A percentile compares a stretch with the other conserved stretches of the same genome.
phyloP scores from a whole-genome alignment of 495 filamentous ascomycete species.

The Aspergillus bertholletiae region DNA sequence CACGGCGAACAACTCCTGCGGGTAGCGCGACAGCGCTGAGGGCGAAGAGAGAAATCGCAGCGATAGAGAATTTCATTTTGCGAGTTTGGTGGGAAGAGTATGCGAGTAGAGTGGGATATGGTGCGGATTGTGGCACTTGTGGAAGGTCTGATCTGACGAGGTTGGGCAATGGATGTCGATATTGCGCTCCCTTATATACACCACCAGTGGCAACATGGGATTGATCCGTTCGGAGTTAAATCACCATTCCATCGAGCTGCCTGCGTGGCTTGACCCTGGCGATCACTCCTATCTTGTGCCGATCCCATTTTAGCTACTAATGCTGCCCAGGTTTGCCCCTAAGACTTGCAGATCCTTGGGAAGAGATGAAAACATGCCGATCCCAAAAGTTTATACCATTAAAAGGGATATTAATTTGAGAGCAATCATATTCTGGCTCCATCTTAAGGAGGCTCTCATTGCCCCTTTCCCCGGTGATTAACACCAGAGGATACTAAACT shows the following conservation, averaged over 20 bases:
- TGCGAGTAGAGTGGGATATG: background rate
- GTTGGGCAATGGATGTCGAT: background rate
- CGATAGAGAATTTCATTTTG: conserved; percentile 4
- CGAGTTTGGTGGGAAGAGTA: background rate
- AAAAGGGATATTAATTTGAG: background rate
- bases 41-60: background rate
- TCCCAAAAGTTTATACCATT: background rate
- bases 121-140: background rate
- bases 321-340: background rate
- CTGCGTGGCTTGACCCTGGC: background rate
- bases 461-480: too few species aligned
- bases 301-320: background rate
- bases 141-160: background rate
- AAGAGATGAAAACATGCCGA: background rate
- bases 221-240: too few species aligned
- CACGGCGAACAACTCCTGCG: background rate
- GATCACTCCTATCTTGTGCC: background rate
- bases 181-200: background rate
- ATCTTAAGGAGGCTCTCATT: too few species aligned
- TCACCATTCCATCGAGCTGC: background rate
- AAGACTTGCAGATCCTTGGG: background rate
- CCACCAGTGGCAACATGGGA: too few species aligned
- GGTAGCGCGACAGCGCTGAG: background rate
- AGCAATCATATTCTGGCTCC: too few species aligned
- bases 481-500: too few species aligned